Evolutionary conservation across 225 moss, liverwort and hornwort species (phyloP), one percentile per base, ranked within the genome.

Genomic region (Anthoceros angustus): DNA sequence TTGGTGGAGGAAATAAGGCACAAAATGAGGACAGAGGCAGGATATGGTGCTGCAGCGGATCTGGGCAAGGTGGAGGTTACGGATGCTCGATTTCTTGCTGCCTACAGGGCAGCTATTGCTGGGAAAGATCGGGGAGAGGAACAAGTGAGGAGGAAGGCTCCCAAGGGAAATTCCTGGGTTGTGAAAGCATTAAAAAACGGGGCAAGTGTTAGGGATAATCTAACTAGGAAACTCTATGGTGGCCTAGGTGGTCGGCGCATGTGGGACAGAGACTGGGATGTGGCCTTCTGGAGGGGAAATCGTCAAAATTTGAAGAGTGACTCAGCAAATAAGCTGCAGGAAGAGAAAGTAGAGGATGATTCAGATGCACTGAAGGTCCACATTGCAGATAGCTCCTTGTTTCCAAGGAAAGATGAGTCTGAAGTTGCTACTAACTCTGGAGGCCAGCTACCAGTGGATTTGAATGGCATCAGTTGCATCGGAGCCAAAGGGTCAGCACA

Each of bases 251-350:
- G 85, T 73, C 86, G 95, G 50, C 80, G 79, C 69, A 76, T 74
- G 42, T 92, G 89, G 87, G 95, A 98, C 63, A 86, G 95, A 70
- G 95, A 98, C 79, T 98, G 95, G 95, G 92, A 98, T 69, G 83
- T 98, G 68, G 82, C 95, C 8, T 98, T 98, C 71, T 92, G 95
- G 95, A 92, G 88, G 39, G 78, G 77, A 46, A 74, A 74, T 68
- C 50, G 63, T 46, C 70, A 66, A 72, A 72, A 68, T n/a, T 40
- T 41, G 18, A 43, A 72, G 66, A 43, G 20, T 25, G 70, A 41
- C 20, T 50, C 49, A 65, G 62, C 61, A 25, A 64, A 40, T 25
- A 63, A 42, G 25, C 72, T 63, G 55, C 46, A 80, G 60, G 64
- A 65, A 25, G 77, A 77, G 67, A 21, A 67, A 38, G 78, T 79